Base-by-base conservation (phyloP, 352 stramenopile species). In the Globisporangium nunn region DNA sequence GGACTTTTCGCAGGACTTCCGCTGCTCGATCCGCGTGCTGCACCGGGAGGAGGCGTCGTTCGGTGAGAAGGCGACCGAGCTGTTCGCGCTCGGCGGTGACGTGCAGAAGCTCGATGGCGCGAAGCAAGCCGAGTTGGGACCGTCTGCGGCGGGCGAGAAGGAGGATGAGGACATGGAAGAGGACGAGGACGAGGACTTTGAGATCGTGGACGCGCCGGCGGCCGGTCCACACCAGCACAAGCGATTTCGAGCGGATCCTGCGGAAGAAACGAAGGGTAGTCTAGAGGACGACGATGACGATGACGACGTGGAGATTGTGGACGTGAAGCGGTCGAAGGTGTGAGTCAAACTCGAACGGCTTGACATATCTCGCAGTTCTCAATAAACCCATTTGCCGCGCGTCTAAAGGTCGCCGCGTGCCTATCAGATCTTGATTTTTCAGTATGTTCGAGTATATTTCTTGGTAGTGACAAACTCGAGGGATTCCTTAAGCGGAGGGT, bases 1-100 rank as follows among this genome's bases (percentile, higher is more conserved):
- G 65, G 96, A 99, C 72, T 98, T 98, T 68, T 94, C 86, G 23
- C 95, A 98, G 69, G 88, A 98, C 54, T 96, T 96, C 55, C 76
- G 86, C 50, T 92, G 87, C 61, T 85, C 81, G 51, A 78, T 96
- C 35, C 81, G 71, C 40, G 77, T 96, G 30, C 66, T 90, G 50
- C 85, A 96, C 57, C 67, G 68, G 30, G 75, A 87, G 48, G 62
- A 78, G 52, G 54, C 67, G 7, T 70, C 79, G 33, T 90, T 94
- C 55, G 73, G 79, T 8, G 80, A 91, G 51, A 70, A 86, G 0
- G 76, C 82, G 17, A 76, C 68, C 50, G 72, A 93, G 67, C 62
- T 87, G n/a, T 94, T 91, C 55, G 73, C 77, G 28, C 61, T 94
- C 39, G 84, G 84, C 37, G 79, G 79, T 33, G 83, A 93, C 40